phyloP scores from a whole-genome alignment of 2,329 filamentous ascomycete genomes.

The Neonectria coccinea region DNA sequence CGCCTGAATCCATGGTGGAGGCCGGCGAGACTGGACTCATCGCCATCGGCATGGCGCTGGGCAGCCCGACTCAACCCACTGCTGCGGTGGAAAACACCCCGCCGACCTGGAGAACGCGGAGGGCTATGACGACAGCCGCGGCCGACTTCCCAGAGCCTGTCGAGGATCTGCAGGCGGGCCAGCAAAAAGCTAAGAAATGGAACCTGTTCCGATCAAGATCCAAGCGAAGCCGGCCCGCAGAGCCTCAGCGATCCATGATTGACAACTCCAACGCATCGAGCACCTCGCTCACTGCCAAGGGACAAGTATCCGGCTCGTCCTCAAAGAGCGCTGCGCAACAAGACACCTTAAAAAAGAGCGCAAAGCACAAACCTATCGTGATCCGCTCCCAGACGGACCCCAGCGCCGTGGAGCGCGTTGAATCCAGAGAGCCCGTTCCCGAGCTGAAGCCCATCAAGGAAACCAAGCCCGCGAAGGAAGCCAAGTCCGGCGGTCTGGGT shows the following conservation, averaged over 20 bases:
- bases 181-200: conserved; percentile 66
- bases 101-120: conserved; percentile 47
- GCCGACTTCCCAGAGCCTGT: conserved; percentile 33
- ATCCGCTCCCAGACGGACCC: conserved; percentile 58
- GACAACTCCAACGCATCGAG: conserved; percentile 41
- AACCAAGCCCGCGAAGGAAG: conserved; percentile 30
- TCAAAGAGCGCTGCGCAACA: conserved; percentile 21
- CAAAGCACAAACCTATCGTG: conserved; percentile 59
- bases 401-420: conserved; percentile 39
- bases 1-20: conserved; percentile 57
- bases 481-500: conserved; percentile 40
- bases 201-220: conserved; percentile 66
- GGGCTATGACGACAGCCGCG: conserved; percentile 41
- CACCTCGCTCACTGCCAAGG: conserved; percentile 33
- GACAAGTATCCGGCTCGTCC: conserved; percentile 12
- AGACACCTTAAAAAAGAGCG: conserved; percentile 31
- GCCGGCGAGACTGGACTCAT: conserved; percentile 44
- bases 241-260: conserved; percentile 41
- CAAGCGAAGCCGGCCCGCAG: conserved; percentile 44
- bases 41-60: conserved; percentile 79
- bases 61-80: conserved; percentile 69
- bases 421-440: conserved; percentile 21
- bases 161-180: conserved; percentile 47
- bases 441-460: conserved; percentile 19
- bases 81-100: conserved; percentile 34